These are phyloP conservation scores for Penicillium diatomitis DNA, from an alignment of 495 filamentous ascomycete species.

Conservation along the genomic window DNA sequence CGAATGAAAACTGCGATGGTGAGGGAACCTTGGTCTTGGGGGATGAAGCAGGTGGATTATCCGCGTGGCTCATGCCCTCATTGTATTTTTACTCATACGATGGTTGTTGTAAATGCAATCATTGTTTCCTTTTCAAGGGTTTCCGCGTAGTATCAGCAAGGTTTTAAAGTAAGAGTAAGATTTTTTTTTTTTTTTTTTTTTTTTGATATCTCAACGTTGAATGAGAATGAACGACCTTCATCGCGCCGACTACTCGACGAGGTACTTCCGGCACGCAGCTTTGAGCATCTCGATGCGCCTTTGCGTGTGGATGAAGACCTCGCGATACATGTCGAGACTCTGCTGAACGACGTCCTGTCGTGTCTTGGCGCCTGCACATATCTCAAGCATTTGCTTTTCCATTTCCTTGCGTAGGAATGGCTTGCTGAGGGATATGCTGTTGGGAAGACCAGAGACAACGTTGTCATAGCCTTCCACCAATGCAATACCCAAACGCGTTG, in stretches of 20 bases:
- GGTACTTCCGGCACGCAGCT: constrained; percentile 41
- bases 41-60: no score
- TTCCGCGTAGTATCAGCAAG: no score
- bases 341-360: constrained; percentile 65
- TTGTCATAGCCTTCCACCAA: constrained; percentile 89
- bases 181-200: not conserved
- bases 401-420: constrained; percentile 98
- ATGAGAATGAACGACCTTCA: constrained; percentile 1
- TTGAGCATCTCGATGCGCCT: constrained; percentile 69
- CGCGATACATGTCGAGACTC: constrained; percentile 74
- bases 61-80: no score
- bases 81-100: no score
- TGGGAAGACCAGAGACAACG: constrained; percentile 55
- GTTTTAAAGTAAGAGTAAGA: not conserved
- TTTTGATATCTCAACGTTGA: not conserved
- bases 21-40: no score
- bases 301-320: constrained; percentile 69
- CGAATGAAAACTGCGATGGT: no score
- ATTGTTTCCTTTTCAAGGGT: no score
- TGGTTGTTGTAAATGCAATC: no score
- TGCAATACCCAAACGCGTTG: constrained; percentile 80
- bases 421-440: constrained; percentile 81
- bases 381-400: constrained; percentile 89
- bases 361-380: constrained; percentile 78
- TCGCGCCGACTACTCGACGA: constrained; percentile 24